These are phyloP conservation scores for Trametes cubensis DNA, from an alignment of 768 basidiomycete genomes.

Conservation along the genomic window DNA sequence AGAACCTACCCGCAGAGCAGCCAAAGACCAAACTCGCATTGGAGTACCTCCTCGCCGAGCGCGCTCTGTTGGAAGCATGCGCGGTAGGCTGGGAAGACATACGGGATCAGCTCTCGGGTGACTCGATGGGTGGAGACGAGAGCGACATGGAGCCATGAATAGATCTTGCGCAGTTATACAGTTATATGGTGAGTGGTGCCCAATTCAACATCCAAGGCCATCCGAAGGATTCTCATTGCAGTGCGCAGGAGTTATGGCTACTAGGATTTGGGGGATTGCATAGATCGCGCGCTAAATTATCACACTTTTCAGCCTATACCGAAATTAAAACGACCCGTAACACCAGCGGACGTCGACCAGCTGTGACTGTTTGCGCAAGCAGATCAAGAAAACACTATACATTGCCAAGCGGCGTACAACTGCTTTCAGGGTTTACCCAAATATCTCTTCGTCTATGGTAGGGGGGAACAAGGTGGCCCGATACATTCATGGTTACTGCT, in stretches of 20 bases:
- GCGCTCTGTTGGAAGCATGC: slow-evolving; percentile 31
- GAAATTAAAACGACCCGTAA: too few relatives aligned
- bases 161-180: background rate
- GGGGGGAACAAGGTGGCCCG: background rate
- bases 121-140: background rate
- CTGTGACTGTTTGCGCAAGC: too few relatives aligned
- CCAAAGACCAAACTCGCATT: slow-evolving; percentile 26
- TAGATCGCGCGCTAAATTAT: background rate
- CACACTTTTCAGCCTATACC: too few relatives aligned
- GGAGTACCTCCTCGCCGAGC: slow-evolving; percentile 30
- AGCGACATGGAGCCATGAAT: background rate
- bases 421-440: background rate
- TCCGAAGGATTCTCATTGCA: too few relatives aligned
- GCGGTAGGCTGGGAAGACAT: slow-evolving; percentile 28
- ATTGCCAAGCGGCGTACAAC: slow-evolving; percentile 5
- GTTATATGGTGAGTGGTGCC: background rate
- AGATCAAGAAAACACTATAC: background rate
- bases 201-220: too few relatives aligned
- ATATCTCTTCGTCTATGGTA: slow-evolving; percentile 2
- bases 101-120: background rate
- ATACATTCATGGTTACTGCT: background rate
- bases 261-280: too few relatives aligned
- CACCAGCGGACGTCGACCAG: too few relatives aligned
- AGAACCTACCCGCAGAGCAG: slow-evolving; percentile 22
- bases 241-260: too few relatives aligned